Conservation (phyloP, 306 rosid species). For the Prunus campanulata region DNA sequence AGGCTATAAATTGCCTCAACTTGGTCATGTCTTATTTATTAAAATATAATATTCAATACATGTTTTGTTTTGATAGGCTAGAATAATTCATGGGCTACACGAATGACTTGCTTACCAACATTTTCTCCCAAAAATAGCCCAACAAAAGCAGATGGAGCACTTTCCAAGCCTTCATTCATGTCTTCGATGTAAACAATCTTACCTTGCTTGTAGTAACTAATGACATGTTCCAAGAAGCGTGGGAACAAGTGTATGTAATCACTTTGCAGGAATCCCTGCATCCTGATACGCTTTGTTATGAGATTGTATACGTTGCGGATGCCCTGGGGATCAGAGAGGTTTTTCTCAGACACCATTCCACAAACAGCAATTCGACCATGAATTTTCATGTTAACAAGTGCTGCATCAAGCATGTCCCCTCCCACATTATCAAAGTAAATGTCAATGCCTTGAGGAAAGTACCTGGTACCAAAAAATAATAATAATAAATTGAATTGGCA, state of each 20-base stretch:
- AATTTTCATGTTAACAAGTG: constrained; percentile 43
- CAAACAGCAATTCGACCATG: constrained; percentile 49
- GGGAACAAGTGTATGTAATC: constrained; percentile 38
- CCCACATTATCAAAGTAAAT: constrained; percentile 63
- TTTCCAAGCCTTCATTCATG: constrained; percentile 46
- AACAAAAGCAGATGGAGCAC: constrained; percentile 43
- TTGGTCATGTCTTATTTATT: background rate
- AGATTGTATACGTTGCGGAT: constrained; percentile 36
- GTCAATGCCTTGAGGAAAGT: constrained; percentile 53
- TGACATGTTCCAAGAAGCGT: constrained; percentile 37
- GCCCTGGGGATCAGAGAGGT: constrained; percentile 28
- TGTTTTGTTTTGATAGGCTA: background rate
- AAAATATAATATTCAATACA: background rate
- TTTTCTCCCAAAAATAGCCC: constrained; percentile 48
- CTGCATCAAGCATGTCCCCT: constrained; percentile 54
- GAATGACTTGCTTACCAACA: constrained; percentile 47
- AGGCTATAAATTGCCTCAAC: background rate
- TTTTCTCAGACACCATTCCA: constrained; percentile 50
- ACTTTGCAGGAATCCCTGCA: constrained; percentile 44
- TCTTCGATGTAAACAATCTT: constrained; percentile 54
- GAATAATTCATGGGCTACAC: constrained; percentile 21
- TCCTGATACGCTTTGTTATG: constrained; percentile 32
- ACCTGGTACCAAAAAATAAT: constrained; percentile 13
- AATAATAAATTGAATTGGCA: background rate
- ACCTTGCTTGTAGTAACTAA: constrained; percentile 34